Conservation (phyloP, 805 yeast species). For the Wickerhamomyces mucosus region DNA sequence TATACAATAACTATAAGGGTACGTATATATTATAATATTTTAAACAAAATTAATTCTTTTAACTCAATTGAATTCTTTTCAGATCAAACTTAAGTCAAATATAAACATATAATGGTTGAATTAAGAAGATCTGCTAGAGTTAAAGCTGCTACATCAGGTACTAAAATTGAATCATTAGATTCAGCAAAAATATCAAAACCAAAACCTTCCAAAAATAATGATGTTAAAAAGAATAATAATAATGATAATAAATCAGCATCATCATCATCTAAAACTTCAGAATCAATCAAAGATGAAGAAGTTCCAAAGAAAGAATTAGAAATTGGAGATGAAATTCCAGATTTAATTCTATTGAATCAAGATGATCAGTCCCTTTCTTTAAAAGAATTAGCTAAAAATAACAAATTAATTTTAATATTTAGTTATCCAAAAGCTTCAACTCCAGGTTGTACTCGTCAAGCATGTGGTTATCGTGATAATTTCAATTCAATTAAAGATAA, state of each 20-base stretch:
- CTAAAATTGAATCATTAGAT: conserved; percentile 9
- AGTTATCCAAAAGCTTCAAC: conserved; percentile 91
- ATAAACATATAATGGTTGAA: conserved; percentile 14
- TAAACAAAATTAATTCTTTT: too few species aligned
- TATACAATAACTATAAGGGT: too few species aligned
- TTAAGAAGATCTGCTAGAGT: conserved; percentile 16
- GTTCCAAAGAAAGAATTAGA: conserved; percentile 19
- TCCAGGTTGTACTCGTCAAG: conserved; percentile 96
- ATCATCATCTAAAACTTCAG: neutral
- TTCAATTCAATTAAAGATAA: conserved; percentile 42
- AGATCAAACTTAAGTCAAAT: too few species aligned
- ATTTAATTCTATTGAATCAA: conserved; percentile 54
- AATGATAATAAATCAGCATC: conserved; percentile 1
- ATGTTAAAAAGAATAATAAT: conserved; percentile 1
- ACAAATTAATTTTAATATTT: conserved; percentile 43
- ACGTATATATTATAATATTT: too few species aligned
- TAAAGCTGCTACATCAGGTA: conserved; percentile 3
- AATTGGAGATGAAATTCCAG: conserved; percentile 62
- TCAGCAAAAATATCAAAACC: conserved; percentile 18
- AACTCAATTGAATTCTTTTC: too few species aligned
- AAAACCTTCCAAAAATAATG: conserved; percentile 2
- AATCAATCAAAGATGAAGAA: neutral
- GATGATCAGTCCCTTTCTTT: conserved; percentile 54
- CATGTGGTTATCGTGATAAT: conserved; percentile 74
- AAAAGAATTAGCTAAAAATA: conserved; percentile 28